A percentile compares a stretch with the other conserved stretches of the same genome.
These are phyloP conservation scores for Trametes cingulata DNA, from an alignment of 768 basidiomycete genomes.

Conservation along the genomic window DNA sequence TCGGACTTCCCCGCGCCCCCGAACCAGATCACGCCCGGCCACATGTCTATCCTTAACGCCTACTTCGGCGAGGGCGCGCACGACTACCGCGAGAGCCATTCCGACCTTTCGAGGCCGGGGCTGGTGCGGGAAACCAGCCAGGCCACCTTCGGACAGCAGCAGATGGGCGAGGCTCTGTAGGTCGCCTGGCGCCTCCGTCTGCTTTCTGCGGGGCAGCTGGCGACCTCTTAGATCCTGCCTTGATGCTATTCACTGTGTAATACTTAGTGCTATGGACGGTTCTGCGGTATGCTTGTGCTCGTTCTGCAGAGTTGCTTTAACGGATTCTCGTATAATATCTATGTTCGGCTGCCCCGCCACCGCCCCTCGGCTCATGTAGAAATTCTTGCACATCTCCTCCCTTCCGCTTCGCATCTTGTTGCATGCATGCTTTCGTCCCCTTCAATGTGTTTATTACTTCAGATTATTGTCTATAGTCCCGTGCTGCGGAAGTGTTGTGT, in stretches of 20 bases:
- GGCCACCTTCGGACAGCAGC: conserved; percentile 29
- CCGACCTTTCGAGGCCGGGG: conserved; percentile 8
- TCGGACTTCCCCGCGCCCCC: conserved; percentile 77
- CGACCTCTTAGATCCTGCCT: not conserved
- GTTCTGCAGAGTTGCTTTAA: conserved; percentile 1
- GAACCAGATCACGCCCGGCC: conserved; percentile 30
- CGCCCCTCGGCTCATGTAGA: not conserved
- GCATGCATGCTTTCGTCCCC: not conserved
- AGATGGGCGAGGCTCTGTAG: conserved; percentile 31
- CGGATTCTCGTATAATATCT: conserved; percentile 10
- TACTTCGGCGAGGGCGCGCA: conserved; percentile 39
- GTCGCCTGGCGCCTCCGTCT: not conserved
- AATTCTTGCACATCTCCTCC: not conserved
- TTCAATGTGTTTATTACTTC: conserved; percentile 17
- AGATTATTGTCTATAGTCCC: conserved; percentile 15
- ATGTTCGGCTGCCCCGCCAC: not conserved
- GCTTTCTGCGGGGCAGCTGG: not conserved
- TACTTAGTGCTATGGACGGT: not conserved
- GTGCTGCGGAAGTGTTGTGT: not conserved
- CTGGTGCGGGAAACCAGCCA: conserved; percentile 28
- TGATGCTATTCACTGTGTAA: not conserved
- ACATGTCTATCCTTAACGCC: conserved; percentile 45
- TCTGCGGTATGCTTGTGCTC: not conserved
- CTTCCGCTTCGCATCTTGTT: not conserved
- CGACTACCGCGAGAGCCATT: conserved; percentile 13